Evolutionary conservation across 2,329 filamentous ascomycete genomes (phyloP).

Genomic region (Stachybotrys echinatus): DNA sequence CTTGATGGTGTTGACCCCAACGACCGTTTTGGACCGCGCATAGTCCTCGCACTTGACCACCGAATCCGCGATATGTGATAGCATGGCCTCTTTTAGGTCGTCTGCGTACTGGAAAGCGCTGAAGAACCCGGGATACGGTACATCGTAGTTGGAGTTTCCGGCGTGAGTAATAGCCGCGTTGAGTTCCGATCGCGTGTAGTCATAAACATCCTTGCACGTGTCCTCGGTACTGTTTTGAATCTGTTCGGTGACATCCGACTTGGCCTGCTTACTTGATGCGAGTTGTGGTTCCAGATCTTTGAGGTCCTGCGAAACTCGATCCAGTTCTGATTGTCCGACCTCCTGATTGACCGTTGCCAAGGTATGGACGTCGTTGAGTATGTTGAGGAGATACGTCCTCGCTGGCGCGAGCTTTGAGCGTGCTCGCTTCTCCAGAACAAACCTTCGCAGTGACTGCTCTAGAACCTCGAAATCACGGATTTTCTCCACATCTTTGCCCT

Average conservation of each 20-base stretch:
- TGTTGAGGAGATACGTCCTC: slow-evolving; percentile 90
- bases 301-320: slow-evolving; percentile 76
- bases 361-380: slow-evolving; percentile 79
- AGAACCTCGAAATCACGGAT: slow-evolving; percentile 84
- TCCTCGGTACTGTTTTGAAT: slow-evolving; percentile 79
- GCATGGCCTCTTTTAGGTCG: slow-evolving; percentile 85
- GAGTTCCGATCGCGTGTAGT: slow-evolving; percentile 72
- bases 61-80: slow-evolving; percentile 76
- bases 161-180: slow-evolving; percentile 70
- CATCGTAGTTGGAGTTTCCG: slow-evolving; percentile 71
- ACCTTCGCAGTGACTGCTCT: slow-evolving; percentile 82
- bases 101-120: slow-evolving; percentile 89
- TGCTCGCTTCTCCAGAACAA: slow-evolving; percentile 92
- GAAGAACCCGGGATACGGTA: slow-evolving; percentile 82
- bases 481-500: slow-evolving; percentile 85
- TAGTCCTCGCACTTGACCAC: slow-evolving; percentile 79
- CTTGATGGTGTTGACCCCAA: slow-evolving; percentile 82
- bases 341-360: slow-evolving; percentile 84
- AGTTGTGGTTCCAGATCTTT: slow-evolving; percentile 78
- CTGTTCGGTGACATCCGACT: slow-evolving; percentile 71
- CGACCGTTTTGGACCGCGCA: slow-evolving; percentile 70
- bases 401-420: slow-evolving; percentile 93
- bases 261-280: slow-evolving; percentile 77
- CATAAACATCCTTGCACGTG: slow-evolving; percentile 80
- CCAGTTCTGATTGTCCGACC: slow-evolving; percentile 77